Base-by-base conservation (phyloP, 768 basidiomycete species). In the Phanerochaete sordida region DNA sequence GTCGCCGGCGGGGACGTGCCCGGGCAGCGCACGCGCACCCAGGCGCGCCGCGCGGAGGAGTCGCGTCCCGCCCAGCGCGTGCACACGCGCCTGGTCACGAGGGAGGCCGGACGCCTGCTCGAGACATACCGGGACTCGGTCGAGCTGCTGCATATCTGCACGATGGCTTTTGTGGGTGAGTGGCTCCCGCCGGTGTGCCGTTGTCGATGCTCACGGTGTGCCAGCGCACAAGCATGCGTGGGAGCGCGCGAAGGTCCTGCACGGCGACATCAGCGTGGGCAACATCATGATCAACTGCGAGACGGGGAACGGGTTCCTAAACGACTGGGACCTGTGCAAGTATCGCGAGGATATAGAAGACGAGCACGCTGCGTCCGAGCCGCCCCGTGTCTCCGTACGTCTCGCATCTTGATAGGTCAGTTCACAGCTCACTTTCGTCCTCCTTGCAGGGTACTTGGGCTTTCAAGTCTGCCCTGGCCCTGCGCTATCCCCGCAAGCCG, bases 401-500 rank as follows among this genome's bases (percentile, higher is more conserved):
- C 28, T 27, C n/a, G 21, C 21, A 16, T 21, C 26, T 24, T 6
- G 49, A 33, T 6, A 35, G 27, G 11, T 50, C 24, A 15, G 26
- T 47, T 45, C 5, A n/a, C 26, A 43, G 3, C 26, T 8, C 33
- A 43, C 27, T 15, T 30, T 21, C 19, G 28, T 19, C 11, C 11
- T 27, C 28, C 2, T 53, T 45, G 15, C 28, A 68, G 66, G 66
- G 66, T 7, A 65, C 66, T 0, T 65, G 61, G 64, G 4, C 19
- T 19, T 68, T 62, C 61, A 62, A 62, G 58, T 64, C 67, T 7
- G 56, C 58, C 1, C 28, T 24, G 6, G 56, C 53, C 1, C 57
- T 64, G 0, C 6, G 39, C 12, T 33, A 60, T n/a, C 64, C 62
- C 1, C n/a, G 45, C 33, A 53, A 51, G 27, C 45, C 53, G 1